These are phyloP conservation scores for Lactifluus subvellereus DNA, from an alignment of 768 basidiomycete species.

Conservation along the genomic window DNA sequence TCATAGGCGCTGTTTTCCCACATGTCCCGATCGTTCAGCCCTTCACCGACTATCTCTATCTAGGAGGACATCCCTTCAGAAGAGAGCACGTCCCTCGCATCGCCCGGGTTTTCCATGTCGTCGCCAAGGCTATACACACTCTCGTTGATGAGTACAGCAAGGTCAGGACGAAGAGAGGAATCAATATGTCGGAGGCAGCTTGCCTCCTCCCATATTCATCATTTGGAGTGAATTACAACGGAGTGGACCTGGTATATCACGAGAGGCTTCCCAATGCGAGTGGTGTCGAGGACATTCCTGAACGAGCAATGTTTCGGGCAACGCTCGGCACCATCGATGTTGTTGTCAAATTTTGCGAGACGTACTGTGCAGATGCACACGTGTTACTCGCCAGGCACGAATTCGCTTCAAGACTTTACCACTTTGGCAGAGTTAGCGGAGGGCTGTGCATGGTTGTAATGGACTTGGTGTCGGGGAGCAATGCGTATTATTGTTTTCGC, in stretches of 20 bases:
- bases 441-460: not conserved
- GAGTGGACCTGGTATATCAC: not conserved
- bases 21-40: constrained; percentile 11
- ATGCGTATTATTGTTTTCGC: not conserved
- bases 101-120: not conserved
- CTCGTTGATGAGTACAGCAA: not conserved
- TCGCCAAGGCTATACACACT: too few relatives aligned
- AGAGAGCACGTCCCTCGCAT: not conserved
- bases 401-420: not conserved
- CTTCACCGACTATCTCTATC: too few relatives aligned
- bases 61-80: not conserved
- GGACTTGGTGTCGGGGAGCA: not conserved
- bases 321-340: not conserved
- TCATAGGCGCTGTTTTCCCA: constrained; percentile 19
- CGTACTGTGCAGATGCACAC: not conserved
- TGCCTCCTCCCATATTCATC: not conserved
- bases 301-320: not conserved
- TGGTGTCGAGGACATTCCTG: not conserved
- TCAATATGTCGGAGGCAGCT: not conserved
- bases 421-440: not conserved
- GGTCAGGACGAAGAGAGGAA: not conserved
- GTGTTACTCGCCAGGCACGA: not conserved
- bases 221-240: not conserved
- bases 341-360: not conserved
- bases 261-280: not conserved